These are phyloP conservation scores for Calonectria henricotiae DNA, from an alignment of 2,329 filamentous ascomycete species.

Conservation along the genomic window DNA sequence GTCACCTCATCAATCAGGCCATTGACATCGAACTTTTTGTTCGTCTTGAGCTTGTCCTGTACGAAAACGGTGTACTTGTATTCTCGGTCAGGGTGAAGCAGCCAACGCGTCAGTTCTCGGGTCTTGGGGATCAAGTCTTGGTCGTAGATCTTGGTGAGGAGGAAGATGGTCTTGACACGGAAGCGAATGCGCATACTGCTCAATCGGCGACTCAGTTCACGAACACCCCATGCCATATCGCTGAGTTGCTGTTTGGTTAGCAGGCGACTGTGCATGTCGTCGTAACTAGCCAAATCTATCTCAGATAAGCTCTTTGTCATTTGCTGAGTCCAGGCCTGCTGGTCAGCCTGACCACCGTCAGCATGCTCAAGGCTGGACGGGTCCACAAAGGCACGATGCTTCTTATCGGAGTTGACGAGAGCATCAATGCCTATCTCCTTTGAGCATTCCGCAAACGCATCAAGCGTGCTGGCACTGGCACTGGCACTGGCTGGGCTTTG, in stretches of 20 bases:
- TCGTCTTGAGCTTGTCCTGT: slow-evolving; percentile 81
- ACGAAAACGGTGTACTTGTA: slow-evolving; percentile 86
- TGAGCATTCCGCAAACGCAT: slow-evolving; percentile 36
- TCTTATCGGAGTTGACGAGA: slow-evolving; percentile 40
- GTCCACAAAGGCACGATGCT: slow-evolving; percentile 59
- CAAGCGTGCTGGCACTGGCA: slow-evolving; percentile 29
- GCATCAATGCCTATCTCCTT: slow-evolving; percentile 44
- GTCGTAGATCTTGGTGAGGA: slow-evolving; percentile 95
- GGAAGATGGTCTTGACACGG: slow-evolving; percentile 85
- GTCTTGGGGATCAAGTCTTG: slow-evolving; percentile 84
- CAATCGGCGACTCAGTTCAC: slow-evolving; percentile 89
- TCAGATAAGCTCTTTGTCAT: slow-evolving; percentile 64
- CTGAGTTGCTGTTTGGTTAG: slow-evolving; percentile 95
- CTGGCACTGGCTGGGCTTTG: slow-evolving; percentile 39
- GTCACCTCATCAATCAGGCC: slow-evolving; percentile 77
- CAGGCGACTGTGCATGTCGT: slow-evolving; percentile 75
- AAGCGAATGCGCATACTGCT: slow-evolving; percentile 88
- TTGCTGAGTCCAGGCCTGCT: slow-evolving; percentile 69
- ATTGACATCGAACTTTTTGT: slow-evolving; percentile 81
- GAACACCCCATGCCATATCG: slow-evolving; percentile 97
- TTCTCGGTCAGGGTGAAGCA: slow-evolving; percentile 80
- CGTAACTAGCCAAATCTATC: slow-evolving; percentile 58
- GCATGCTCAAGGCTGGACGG: slow-evolving; percentile 60
- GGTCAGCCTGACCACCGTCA: slow-evolving; percentile 70
- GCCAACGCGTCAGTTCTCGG: slow-evolving; percentile 84